phyloP scores from a whole-genome alignment of 169 alveolate genomes.

The Theileria orientalis region DNA sequence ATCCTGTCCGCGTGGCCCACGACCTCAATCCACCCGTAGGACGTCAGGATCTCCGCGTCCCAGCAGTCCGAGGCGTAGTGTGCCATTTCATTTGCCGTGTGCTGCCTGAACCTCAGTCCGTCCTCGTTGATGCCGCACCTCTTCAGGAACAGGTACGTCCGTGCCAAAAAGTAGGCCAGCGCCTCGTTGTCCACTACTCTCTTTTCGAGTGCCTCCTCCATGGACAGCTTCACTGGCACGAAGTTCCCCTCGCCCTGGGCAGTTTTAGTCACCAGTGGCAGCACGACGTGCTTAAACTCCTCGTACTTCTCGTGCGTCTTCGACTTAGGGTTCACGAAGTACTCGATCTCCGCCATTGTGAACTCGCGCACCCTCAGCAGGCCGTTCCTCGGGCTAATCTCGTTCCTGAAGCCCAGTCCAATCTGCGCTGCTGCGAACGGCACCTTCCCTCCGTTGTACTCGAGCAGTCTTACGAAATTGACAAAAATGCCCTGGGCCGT shows the following conservation, averaged over 20 bases:
- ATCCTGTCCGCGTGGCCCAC: conserved; percentile 98
- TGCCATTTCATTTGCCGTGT: conserved; percentile 96
- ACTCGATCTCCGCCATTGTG: conserved; percentile 98
- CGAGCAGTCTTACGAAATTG: conserved; percentile 90
- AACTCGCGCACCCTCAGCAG: conserved; percentile 95
- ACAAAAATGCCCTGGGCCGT: conserved; percentile 99
- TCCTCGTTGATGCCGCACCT: conserved; percentile 87
- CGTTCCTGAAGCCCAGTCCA: conserved; percentile 97
- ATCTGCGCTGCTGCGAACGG: conserved; percentile 98
- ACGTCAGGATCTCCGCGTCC: conserved; percentile 97
- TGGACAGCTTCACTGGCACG: conserved; percentile 67
- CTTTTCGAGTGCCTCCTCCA: conserved; percentile 90
- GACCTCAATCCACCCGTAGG: conserved; percentile 96
- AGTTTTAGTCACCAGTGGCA: conserved; percentile 88
- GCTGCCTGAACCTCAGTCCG: conserved; percentile 96
- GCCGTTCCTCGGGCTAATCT: conserved; percentile 97
- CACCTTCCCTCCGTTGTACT: conserved; percentile 91
- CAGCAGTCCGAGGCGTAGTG: conserved; percentile 99
- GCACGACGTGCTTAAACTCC: conserved; percentile 73
- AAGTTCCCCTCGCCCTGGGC: conserved; percentile 70
- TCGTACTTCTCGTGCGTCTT: conserved; percentile 88
- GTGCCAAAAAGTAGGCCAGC: conserved; percentile 93
- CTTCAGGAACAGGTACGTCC: conserved; percentile 90
- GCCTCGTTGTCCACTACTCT: conserved; percentile 91
- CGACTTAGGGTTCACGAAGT: conserved; percentile 93